These are phyloP conservation scores for Citrus mangshanensis DNA, from an alignment of 345 rosid species.

Conservation along the genomic window DNA sequence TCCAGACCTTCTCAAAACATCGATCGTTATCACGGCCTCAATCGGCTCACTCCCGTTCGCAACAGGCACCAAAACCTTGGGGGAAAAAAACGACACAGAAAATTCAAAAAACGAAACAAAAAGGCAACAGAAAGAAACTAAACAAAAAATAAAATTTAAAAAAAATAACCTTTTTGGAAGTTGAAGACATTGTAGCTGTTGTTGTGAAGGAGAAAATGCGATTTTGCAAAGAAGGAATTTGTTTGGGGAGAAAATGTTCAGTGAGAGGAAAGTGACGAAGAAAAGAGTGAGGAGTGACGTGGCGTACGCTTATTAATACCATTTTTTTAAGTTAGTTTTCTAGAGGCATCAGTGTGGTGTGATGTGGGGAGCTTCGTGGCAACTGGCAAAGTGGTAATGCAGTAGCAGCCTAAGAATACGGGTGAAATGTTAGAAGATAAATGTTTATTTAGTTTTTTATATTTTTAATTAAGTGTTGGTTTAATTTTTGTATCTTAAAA, in stretches of 20 bases:
- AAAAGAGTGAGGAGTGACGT: conserved; percentile 18
- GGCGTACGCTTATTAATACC: conserved; percentile 24
- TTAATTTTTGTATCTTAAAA: no score
- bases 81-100: background rate
- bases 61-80: conserved; percentile 85
- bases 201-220: conserved; percentile 26
- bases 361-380: background rate
- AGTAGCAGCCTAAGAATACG: fast-evolving
- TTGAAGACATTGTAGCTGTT: conserved; percentile 54
- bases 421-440: no score
- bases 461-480: no score
- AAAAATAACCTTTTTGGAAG: conserved; percentile 46
- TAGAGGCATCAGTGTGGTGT: background rate
- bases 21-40: conserved; percentile 84
- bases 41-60: conserved; percentile 93
- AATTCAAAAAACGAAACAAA: background rate
- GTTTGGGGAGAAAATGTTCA: background rate
- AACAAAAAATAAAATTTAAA: background rate
- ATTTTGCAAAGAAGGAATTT: conserved; percentile 18
- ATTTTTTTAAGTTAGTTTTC: conserved; percentile 9
- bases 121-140: conserved; percentile 13
- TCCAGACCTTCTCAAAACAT: conserved; percentile 77
- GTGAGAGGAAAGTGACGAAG: background rate
- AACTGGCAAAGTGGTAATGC: background rate
- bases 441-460: no score